phyloP scores from a whole-genome alignment of 352 stramenopile species.

The Halophytophthora batemanensis region DNA sequence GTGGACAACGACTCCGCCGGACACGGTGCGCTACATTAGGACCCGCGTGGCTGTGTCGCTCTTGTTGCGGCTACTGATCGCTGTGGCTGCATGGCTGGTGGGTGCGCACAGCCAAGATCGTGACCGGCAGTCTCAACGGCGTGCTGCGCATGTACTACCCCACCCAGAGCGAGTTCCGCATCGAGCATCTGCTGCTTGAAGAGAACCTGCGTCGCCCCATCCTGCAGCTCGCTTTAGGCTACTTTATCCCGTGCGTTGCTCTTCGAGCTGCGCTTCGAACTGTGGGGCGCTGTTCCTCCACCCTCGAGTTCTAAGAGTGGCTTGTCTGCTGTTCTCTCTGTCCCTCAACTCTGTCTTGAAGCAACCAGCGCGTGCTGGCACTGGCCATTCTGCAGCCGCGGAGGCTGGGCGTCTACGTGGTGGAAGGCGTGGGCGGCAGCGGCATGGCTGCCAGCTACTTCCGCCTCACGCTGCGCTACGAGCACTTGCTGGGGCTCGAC shows the following conservation, averaged over 20 bases:
- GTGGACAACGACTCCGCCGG: conserved; percentile 77
- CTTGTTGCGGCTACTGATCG: neutral
- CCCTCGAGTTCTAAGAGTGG: conserved; percentile 2
- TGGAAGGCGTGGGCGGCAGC: conserved; percentile 74
- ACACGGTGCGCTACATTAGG: conserved; percentile 27
- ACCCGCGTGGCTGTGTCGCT: neutral
- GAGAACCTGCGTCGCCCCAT: conserved; percentile 83
- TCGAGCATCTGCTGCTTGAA: conserved; percentile 89
- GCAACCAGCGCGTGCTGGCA: conserved; percentile 52
- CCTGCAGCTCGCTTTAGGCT: conserved; percentile 80
- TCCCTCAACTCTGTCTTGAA: conserved; percentile 19
- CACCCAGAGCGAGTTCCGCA: conserved; percentile 75
- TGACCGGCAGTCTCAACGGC: conserved; percentile 85
- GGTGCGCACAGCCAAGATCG: conserved; percentile 70
- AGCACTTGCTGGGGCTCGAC: conserved; percentile 84
- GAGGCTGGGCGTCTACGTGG: conserved; percentile 71
- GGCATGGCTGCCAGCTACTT: conserved; percentile 82
- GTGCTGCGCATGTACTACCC: conserved; percentile 85
- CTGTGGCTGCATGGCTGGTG: neutral
- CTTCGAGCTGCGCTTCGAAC: neutral
- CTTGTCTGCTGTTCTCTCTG: neutral
- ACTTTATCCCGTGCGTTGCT: conserved; percentile 76
- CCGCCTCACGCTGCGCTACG: conserved; percentile 76
- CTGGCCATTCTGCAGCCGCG: conserved; percentile 88
- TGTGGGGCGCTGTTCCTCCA: neutral